These are phyloP conservation scores for Hirsutella thompsonii DNA, from an alignment of 2,329 filamentous ascomycete species.

Conservation along the genomic window DNA sequence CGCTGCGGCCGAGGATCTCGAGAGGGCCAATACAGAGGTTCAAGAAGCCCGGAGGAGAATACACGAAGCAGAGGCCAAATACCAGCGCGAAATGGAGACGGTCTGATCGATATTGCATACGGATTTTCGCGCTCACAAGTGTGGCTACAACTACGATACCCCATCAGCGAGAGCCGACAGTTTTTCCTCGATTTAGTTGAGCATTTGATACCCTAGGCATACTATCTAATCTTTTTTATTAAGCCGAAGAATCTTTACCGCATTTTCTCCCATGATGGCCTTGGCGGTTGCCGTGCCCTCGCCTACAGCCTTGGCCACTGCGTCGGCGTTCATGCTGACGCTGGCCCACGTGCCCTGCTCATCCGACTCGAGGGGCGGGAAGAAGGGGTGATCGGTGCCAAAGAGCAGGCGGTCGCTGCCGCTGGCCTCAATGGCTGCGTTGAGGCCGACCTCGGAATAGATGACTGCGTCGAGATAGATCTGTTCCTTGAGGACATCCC, in stretches of 20 bases:
- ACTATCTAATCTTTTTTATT: constrained; percentile 9
- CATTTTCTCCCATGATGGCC: constrained; percentile 48
- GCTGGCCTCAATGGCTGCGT: constrained; percentile 54
- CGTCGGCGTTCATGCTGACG: constrained; percentile 38
- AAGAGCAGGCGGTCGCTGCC: constrained; percentile 64
- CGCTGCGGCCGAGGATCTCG: constrained; percentile 12
- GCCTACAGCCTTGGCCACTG: constrained; percentile 39
- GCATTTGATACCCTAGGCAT: too few species aligned
- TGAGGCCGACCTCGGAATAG: constrained; percentile 62
- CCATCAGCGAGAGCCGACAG: too few species aligned
- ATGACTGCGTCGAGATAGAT: constrained; percentile 82
- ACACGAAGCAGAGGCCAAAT: constrained; percentile 23
- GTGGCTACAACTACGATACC: too few species aligned
- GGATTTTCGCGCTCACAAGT: too few species aligned
- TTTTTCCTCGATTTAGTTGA: too few species aligned
- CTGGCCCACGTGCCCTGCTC: constrained; percentile 57
- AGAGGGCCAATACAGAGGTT: constrained; percentile 15
- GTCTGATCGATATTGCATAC: constrained; percentile 1
- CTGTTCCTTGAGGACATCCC: constrained; percentile 52
- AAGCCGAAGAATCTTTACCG: constrained; percentile 34
- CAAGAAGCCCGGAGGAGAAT: constrained; percentile 19
- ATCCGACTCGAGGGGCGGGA: constrained; percentile 56
- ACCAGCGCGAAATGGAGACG: constrained; percentile 15
- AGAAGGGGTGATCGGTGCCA: constrained; percentile 75
- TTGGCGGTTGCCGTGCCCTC: constrained; percentile 29